phyloP scores from a whole-genome alignment of 106 monocot genomes.

The Chionographis japonica region DNA sequence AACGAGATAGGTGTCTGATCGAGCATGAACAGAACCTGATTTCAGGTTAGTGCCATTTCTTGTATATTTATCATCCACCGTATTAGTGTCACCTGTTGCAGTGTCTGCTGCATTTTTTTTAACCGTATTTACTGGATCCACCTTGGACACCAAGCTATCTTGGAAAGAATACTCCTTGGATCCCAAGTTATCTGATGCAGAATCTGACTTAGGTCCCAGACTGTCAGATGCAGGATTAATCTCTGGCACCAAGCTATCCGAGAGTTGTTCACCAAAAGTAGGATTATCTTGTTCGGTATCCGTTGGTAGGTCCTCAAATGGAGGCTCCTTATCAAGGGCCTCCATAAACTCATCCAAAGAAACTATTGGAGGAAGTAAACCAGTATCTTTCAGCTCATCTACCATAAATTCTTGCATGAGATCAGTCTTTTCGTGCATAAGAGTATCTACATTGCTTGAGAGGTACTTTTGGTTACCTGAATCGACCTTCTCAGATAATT shows the following conservation, averaged over 20 bases:
- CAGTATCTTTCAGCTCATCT: conserved; percentile 58
- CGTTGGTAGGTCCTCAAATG: conserved; percentile 60
- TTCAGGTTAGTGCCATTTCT: conserved; percentile 23
- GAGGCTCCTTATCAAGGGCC: conserved; percentile 77
- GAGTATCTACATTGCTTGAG: conserved; percentile 15
- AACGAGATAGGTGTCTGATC: conserved; percentile 6
- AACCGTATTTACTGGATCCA: background rate
- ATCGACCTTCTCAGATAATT: conserved; percentile 17
- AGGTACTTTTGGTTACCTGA: conserved; percentile 13
- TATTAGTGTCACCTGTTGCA: background rate
- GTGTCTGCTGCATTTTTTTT: conserved; percentile 11
- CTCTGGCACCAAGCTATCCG: conserved; percentile 20
- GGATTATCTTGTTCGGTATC: conserved; percentile 13
- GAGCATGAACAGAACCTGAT: conserved; percentile 11
- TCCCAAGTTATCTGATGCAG: conserved; percentile 9
- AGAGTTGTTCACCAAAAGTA: conserved; percentile 16
- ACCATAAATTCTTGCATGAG: conserved; percentile 77
- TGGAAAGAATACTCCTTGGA: conserved; percentile 7
- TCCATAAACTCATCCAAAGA: conserved; percentile 94
- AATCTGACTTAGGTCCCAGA: conserved; percentile 5
- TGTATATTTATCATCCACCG: conserved; percentile 15
- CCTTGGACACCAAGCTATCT: background rate
- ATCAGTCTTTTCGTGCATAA: conserved; percentile 55
- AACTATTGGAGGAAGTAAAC: conserved; percentile 67
- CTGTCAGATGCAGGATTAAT: conserved; percentile 15